Base-by-base conservation (phyloP, 352 stramenopile species). In the Phytopythium mirpurense region DNA sequence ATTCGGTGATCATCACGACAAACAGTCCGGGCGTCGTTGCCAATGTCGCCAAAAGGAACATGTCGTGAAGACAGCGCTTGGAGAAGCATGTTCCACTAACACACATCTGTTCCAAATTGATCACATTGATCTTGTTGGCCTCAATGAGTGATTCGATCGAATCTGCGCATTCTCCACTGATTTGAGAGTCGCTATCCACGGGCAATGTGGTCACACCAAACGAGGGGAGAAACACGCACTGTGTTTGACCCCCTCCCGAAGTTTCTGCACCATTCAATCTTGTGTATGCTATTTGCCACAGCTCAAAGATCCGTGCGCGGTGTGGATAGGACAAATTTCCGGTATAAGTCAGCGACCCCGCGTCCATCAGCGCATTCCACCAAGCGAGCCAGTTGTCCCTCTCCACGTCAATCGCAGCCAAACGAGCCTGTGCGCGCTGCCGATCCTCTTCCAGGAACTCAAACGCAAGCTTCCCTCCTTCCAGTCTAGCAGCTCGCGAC, bases 361-460 rank as follows among this genome's bases (percentile, higher is more conserved):
- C 74, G 1, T 61, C 56, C 2, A 92, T 27, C 8, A 89, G 59
- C 1, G 77, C 70, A 32, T 88, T 87, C 74, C 75, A 86, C 47
- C 63, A 68, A 0, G 62, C 55, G 0, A 88, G 38, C 0, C 64
- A 68, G 18, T 67, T 59, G 0, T 45, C 29, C 8, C 61, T 62
- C 19, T 69, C 58, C 27, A 51, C 63, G 12, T 59, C 36, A 10
- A 61, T 62, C 8, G 47, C 34, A 36, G 44, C 59, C 1, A 54
- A 31, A 14, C 34, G 56, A 8, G 72, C 55, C 27, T 62, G 52
- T 9, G 66, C 56, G 0, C 24, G 16, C 24, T 73, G 70, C 3
- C 57, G 57, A 31, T 87, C 70, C 19, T 78, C 62, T 26, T 52
- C 24, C 0, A 87, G 55, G 10, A 67, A 66, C 11, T 80, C 48